Evolutionary conservation across 176 grass and related monocot species (phyloP).

Genomic region (Carex littledalei): DNA sequence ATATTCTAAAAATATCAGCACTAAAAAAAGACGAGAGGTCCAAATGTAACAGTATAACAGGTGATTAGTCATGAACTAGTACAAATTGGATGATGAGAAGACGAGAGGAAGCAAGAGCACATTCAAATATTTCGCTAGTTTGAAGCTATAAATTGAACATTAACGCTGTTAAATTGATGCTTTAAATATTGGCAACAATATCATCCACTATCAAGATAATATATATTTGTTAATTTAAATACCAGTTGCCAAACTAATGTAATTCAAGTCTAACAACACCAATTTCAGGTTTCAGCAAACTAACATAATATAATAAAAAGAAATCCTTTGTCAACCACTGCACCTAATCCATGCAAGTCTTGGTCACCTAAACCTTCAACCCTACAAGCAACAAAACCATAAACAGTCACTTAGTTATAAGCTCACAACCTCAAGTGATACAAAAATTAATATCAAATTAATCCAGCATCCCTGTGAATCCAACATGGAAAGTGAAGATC

Average conservation of each 20-base stretch:
- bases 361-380: conserved; percentile 12
- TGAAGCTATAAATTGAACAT: too few relatives aligned
- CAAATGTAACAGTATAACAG: too few relatives aligned
- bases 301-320: background rate
- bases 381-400: background rate
- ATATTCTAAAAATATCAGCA: too few relatives aligned
- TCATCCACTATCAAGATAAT: too few relatives aligned
- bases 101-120: too few relatives aligned
- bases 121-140: too few relatives aligned
- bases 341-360: background rate
- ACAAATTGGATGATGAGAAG: too few relatives aligned
- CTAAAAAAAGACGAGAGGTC: too few relatives aligned
- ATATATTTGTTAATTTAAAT: too few relatives aligned
- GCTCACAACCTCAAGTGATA: background rate
- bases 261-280: background rate
- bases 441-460: background rate
- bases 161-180: too few relatives aligned
- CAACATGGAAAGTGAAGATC: conserved; percentile 31
- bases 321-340: conserved; percentile 11
- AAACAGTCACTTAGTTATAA: background rate
- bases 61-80: too few relatives aligned
- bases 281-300: background rate
- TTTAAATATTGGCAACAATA: too few relatives aligned
- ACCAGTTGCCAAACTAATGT: background rate
- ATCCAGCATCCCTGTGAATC: background rate